A percentile compares a stretch with the other conserved stretches of the same genome.
Conservation (phyloP, 1,139 yeast genomes). For the Candida dubliniensis region DNA sequence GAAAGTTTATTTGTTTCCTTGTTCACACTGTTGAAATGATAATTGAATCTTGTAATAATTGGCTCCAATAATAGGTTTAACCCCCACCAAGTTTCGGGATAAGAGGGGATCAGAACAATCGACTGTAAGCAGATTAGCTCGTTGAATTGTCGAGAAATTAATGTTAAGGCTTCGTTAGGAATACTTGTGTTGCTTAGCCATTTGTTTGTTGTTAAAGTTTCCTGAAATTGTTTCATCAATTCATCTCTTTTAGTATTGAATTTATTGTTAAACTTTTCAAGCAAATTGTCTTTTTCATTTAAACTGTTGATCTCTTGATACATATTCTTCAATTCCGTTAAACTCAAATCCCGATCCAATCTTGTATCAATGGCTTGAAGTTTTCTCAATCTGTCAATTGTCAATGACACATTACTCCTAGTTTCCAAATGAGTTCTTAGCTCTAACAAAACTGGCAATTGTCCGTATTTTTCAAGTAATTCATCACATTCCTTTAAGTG, state of each 20-base stretch:
- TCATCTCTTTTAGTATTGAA: slow-evolving; percentile 4
- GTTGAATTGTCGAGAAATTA: slow-evolving; percentile 14
- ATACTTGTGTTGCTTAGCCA: slow-evolving; percentile 19
- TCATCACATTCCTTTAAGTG: slow-evolving; percentile 17
- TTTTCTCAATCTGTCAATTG: slow-evolving; percentile 4
- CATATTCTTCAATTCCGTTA: slow-evolving; percentile 7
- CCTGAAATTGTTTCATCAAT: slow-evolving; percentile 7
- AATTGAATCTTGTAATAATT: slow-evolving; percentile 62
- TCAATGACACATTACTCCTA: slow-evolving; percentile 3
- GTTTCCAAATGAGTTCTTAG: slow-evolving; percentile 10
- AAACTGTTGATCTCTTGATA: slow-evolving; percentile 5
- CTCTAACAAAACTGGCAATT: slow-evolving; percentile 16
- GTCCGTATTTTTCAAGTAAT: slow-evolving; percentile 18
- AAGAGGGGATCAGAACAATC: slow-evolving; percentile 28
- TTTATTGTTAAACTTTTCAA: neutral
- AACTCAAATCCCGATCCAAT: slow-evolving; percentile 2
- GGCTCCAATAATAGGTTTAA: slow-evolving; percentile 57
- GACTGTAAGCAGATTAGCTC: slow-evolving; percentile 40
- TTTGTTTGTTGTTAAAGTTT: slow-evolving; percentile 12
- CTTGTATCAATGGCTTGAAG: slow-evolving; percentile 4
- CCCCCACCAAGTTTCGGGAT: slow-evolving; percentile 58
- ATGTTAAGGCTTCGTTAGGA: slow-evolving; percentile 11
- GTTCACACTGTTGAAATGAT: slow-evolving; percentile 62
- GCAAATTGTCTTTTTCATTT: slow-evolving; percentile 2
- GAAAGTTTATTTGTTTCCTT: slow-evolving; percentile 67